Conservation (phyloP, 2,329 filamentous ascomycete genomes). For the Epichloe hybrida region DNA sequence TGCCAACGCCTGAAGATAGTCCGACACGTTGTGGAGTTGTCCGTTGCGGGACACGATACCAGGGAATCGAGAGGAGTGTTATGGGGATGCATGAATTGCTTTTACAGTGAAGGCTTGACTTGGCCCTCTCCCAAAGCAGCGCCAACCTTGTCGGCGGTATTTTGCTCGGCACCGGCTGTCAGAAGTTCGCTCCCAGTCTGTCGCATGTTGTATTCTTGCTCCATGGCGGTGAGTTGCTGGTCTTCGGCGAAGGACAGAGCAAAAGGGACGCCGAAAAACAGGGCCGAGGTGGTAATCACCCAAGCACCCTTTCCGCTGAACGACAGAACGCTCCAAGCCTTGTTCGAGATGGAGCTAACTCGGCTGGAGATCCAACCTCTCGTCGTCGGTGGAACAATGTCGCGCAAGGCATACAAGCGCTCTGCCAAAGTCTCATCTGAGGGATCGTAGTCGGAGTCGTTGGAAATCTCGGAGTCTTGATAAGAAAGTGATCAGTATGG, state of each 20-base stretch:
- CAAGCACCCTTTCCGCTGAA: slow-evolving; percentile 81
- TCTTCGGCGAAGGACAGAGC: slow-evolving; percentile 89
- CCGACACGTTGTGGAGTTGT: background rate
- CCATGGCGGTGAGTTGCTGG: slow-evolving; percentile 94
- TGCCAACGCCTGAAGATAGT: background rate
- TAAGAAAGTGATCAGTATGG: slow-evolving; percentile 19
- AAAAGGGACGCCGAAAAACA: slow-evolving; percentile 86
- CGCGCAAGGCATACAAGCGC: slow-evolving; percentile 57
- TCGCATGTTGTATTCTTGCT: slow-evolving; percentile 93
- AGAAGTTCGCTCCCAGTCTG: slow-evolving; percentile 69
- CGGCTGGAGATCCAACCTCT: slow-evolving; percentile 54
- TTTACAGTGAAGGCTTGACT: slow-evolving; percentile 38
- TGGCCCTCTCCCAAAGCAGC: slow-evolving; percentile 33
- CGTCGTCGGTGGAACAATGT: slow-evolving; percentile 62
- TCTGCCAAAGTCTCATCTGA: slow-evolving; percentile 47
- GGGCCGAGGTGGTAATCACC: slow-evolving; percentile 78
- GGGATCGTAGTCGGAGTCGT: slow-evolving; percentile 58
- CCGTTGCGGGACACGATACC: background rate
- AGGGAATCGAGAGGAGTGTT: background rate
- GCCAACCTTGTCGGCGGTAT: slow-evolving; percentile 35
- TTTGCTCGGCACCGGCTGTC: slow-evolving; percentile 31
- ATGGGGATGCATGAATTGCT: background rate
- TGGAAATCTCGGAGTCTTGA: slow-evolving; percentile 66
- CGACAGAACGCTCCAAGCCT: slow-evolving; percentile 40
- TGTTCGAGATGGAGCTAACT: slow-evolving; percentile 37